Evolutionary conservation across 495 filamentous ascomycete genomes (phyloP), one percentile per base, ranked within the genome.

Genomic region (Cetradonia linearis): DNA sequence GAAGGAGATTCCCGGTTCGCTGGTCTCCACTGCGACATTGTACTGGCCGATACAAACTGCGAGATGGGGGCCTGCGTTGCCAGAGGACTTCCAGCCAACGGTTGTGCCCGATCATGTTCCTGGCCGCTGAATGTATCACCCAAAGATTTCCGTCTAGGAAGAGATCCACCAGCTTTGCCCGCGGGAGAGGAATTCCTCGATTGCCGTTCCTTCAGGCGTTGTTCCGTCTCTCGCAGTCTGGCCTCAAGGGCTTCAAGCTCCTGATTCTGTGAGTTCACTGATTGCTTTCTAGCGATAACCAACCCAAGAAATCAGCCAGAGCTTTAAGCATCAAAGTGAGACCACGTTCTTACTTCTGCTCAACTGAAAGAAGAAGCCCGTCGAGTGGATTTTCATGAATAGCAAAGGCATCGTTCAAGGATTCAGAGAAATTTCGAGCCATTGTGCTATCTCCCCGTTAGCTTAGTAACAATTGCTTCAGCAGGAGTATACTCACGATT

Each of bases 211-310:
- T 88, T 85, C 13, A 97, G 79, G 23, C 86, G 85, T 66, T 84
- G 76, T 73, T 97, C 92, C 62, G 92, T 89, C 66, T 89, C 89
- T 63, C 83, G 86, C 55, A 97, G 83, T 55, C 83, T 83, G 18
- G 82, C 83, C 72, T 96, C 89, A 58, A 97, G 84, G 42, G 83
- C 83, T 72, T 95, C 84, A 64, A 97, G 82, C 69, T 97, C 90
- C 25, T 81, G 79, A 48, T 77, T 83, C 67, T 91, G 88, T 40
- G 83, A 82, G 56, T 79, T 81, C 69, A 97, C 84, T 84, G 91
- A 72, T 80, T 94, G 73, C 63, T 69, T 74, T 63, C 78, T 80
- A 56, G 48, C 33, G 14, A 28, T 23, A 60, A 67, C 66, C 49
- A 67, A 65, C 23, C 7, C 10, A 54, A 18, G 31, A 52, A 5